Conservation (phyloP, 306 rosid genomes). For the Psophocarpus tetragonolobus region DNA sequence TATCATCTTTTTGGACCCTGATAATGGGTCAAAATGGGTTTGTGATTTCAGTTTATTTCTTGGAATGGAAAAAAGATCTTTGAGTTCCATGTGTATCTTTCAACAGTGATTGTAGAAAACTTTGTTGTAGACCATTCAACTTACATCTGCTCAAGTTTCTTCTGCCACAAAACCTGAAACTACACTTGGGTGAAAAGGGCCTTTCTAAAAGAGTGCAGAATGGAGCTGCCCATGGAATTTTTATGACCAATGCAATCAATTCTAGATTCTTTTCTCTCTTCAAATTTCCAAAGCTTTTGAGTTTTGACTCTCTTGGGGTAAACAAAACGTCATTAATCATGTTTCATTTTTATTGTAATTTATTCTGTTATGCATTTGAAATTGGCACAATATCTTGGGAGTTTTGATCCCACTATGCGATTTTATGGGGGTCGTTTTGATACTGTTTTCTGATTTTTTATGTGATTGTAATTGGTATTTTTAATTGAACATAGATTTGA, state of each 20-base stretch:
- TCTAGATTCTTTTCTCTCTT: background rate
- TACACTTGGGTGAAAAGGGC: constrained; percentile 25
- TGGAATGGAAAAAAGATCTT: constrained; percentile 41
- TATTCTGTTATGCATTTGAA: background rate
- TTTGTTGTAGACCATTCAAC: constrained; percentile 33
- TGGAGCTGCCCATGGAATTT: constrained; percentile 39
- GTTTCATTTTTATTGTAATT: background rate
- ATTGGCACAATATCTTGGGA: background rate
- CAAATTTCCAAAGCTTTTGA: constrained; percentile 3
- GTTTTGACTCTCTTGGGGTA: constrained; percentile 23
- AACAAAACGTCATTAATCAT: constrained; percentile 8
- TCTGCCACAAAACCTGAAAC: constrained; percentile 48
- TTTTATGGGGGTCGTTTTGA: background rate
- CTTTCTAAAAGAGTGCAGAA: constrained; percentile 32
- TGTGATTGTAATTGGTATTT: background rate
- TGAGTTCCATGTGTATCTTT: constrained; percentile 46
- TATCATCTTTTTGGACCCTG: constrained; percentile 43
- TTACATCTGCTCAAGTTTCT: constrained; percentile 37
- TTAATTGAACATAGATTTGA: background rate
- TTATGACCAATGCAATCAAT: constrained; percentile 19
- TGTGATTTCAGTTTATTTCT: constrained; percentile 41
- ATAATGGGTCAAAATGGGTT: constrained; percentile 38
- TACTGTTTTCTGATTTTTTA: background rate
- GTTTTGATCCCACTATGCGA: background rate
- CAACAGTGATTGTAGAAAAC: constrained; percentile 43